These are phyloP conservation scores for Zopfochytrium polystomum DNA, from an alignment of 371 early-diverging fungal species.

Conservation along the genomic window DNA sequence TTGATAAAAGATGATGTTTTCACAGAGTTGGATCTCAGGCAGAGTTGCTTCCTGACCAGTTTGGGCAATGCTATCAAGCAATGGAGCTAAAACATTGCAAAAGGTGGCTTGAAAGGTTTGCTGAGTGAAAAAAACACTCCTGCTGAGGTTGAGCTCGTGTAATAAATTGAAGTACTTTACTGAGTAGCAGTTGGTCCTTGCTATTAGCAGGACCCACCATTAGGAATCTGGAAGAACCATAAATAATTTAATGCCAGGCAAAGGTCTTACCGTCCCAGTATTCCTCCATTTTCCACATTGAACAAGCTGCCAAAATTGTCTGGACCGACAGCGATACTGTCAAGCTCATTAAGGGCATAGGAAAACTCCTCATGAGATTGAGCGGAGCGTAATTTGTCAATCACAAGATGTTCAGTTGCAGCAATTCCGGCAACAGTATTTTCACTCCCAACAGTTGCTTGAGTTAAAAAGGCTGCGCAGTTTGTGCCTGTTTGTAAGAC, in stretches of 20 bases:
- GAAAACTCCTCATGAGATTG: slow-evolving; percentile 14
- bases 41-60: too few relatives aligned
- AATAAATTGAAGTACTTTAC: neutral
- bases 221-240: slow-evolving; percentile 2
- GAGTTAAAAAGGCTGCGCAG: too few relatives aligned
- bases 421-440: too few relatives aligned
- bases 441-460: too few relatives aligned
- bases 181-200: slow-evolving; percentile 10
- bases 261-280: neutral
- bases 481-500: too few relatives aligned
- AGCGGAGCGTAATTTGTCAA: neutral
- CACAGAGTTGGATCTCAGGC: too few relatives aligned
- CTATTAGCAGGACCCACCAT: slow-evolving; percentile 10
- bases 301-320: neutral
- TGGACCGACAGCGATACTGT: neutral
- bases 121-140: too few relatives aligned
- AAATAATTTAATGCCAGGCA: neutral
- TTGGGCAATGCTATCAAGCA: too few relatives aligned
- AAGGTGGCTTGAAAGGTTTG: too few relatives aligned
- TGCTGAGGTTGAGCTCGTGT: too few relatives aligned
- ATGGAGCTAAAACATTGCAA: too few relatives aligned
- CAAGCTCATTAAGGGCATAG: slow-evolving; percentile 1
- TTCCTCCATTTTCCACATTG: neutral
- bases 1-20: too few relatives aligned
- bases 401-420: neutral